Conservation (phyloP, 768 basidiomycete species). For the Panaeolus cyanescens region DNA sequence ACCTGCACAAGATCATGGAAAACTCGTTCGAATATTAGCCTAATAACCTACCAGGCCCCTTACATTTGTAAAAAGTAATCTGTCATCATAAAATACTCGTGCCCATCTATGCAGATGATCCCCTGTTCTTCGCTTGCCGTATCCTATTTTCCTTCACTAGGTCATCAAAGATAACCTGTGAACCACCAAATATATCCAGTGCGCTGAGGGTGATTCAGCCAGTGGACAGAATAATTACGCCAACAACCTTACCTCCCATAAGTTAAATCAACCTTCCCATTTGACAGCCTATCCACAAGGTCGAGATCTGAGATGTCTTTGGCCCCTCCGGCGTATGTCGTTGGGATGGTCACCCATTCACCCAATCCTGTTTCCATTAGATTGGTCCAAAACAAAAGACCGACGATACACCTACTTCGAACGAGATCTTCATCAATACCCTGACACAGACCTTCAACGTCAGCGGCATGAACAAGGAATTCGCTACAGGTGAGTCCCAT, state of each 20-base stretch:
- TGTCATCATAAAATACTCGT: neutral
- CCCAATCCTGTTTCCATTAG: constrained; percentile 67
- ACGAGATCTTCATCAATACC: constrained; percentile 94
- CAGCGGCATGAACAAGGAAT: constrained; percentile 96
- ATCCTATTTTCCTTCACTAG: constrained; percentile 38
- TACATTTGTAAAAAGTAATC: neutral
- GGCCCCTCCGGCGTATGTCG: constrained; percentile 97
- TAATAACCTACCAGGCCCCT: neutral
- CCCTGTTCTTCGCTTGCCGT: constrained; percentile 16
- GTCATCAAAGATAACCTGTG: constrained; percentile 60
- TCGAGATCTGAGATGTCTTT: constrained; percentile 83
- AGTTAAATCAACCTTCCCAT: constrained; percentile 84
- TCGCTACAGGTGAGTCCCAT: constrained; percentile 52
- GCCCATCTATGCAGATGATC: neutral
- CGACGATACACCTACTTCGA: constrained; percentile 50
- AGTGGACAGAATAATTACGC: neutral
- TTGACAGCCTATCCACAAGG: constrained; percentile 77
- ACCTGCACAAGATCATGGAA: constrained; percentile 81
- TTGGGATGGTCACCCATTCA: constrained; percentile 88
- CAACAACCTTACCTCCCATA: constrained; percentile 64
- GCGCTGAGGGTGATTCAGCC: constrained; percentile 30
- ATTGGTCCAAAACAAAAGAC: neutral
- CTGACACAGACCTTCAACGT: constrained; percentile 96
- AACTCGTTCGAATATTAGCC: constrained; percentile 73
- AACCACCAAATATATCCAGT: constrained; percentile 74